Percentiles rank a stretch among this genome's conserved stretches.
Conservation (phyloP, 1,139 yeast genomes). For the Protomyces inundatus region DNA sequence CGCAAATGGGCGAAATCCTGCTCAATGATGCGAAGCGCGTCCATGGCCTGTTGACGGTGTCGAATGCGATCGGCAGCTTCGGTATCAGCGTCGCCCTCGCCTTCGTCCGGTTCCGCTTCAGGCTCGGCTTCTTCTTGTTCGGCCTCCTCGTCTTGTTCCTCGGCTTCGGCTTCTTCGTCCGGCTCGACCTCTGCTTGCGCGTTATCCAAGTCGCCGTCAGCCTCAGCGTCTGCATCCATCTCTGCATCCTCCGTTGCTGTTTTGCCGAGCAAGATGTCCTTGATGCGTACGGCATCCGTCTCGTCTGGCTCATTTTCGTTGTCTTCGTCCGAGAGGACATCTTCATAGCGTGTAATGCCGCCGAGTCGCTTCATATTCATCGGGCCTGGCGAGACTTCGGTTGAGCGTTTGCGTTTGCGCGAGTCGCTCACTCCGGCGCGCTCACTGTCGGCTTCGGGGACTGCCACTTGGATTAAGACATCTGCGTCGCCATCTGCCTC, state of each 20-base stretch:
- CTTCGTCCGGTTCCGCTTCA: slow-evolving; percentile 19
- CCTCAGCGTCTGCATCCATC: slow-evolving; percentile 24
- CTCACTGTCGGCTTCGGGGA: not conserved
- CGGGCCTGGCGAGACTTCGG: slow-evolving; percentile 3
- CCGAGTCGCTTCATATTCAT: slow-evolving; percentile 13
- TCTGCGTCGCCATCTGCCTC: not conserved
- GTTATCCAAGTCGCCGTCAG: slow-evolving; percentile 25
- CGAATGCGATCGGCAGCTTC: slow-evolving; percentile 13
- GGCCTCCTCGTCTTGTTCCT: slow-evolving; percentile 32
- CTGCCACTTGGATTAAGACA: not conserved
- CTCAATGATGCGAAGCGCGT: slow-evolving; percentile 15
- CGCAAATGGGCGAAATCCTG: slow-evolving; percentile 7
- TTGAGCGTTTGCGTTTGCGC: slow-evolving; percentile 10
- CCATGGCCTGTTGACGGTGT: slow-evolving; percentile 22
- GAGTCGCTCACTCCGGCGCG: not conserved
- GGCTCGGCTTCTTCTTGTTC: slow-evolving; percentile 15
- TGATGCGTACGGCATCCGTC: slow-evolving; percentile 24
- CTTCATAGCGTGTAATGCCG: slow-evolving; percentile 4
- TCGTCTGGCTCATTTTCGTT: slow-evolving; percentile 34
- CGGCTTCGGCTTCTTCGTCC: slow-evolving; percentile 33
- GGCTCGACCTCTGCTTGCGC: slow-evolving; percentile 34
- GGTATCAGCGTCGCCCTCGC: slow-evolving; percentile 21
- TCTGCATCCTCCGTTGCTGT: slow-evolving; percentile 23
- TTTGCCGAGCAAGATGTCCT: not conserved
- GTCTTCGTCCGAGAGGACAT: slow-evolving; percentile 34